Conservation (phyloP, 2,329 filamentous ascomycete genomes). For the Byssothecium circinans region DNA sequence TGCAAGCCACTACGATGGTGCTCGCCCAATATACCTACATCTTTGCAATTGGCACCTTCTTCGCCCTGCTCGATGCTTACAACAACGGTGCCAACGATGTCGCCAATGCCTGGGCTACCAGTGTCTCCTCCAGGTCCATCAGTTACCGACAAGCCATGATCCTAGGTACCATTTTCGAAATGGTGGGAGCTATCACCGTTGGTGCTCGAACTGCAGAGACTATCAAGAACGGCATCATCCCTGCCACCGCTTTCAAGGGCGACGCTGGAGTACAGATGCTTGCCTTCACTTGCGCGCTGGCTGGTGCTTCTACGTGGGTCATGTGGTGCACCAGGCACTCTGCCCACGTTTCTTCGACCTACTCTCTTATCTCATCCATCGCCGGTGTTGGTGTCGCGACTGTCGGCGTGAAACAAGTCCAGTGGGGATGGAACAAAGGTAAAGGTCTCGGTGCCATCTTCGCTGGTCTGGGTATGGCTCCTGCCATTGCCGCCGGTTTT, state of each 20-base stretch:
- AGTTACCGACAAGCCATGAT: slow-evolving; percentile 65
- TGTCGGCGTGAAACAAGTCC: slow-evolving; percentile 57
- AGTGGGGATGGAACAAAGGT: slow-evolving; percentile 64
- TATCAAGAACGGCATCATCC: slow-evolving; percentile 72
- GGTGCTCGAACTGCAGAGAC: slow-evolving; percentile 65
- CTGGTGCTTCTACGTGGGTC: slow-evolving; percentile 70
- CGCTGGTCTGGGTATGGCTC: slow-evolving; percentile 69
- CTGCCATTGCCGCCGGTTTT: slow-evolving; percentile 66
- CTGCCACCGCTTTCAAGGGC: slow-evolving; percentile 49
- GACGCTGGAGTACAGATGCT: slow-evolving; percentile 55
- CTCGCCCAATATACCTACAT: slow-evolving; percentile 62
- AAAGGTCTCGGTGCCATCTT: slow-evolving; percentile 66
- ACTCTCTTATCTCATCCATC: slow-evolving; percentile 54
- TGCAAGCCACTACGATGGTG: slow-evolving; percentile 7
- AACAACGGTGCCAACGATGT: slow-evolving; percentile 86
- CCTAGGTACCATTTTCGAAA: slow-evolving; percentile 51
- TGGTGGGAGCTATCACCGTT: slow-evolving; percentile 50
- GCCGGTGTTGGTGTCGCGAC: slow-evolving; percentile 55
- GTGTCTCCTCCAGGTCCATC: slow-evolving; percentile 77
- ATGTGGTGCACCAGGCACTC: slow-evolving; percentile 79
- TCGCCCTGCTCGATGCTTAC: slow-evolving; percentile 75
- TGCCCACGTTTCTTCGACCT: slow-evolving; percentile 64
- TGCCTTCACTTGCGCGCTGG: slow-evolving; percentile 61
- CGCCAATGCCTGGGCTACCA: slow-evolving; percentile 80
- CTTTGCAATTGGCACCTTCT: slow-evolving; percentile 74